Conservation (phyloP, 2,329 filamentous ascomycete genomes). For the Nannizzia gypsea region DNA sequence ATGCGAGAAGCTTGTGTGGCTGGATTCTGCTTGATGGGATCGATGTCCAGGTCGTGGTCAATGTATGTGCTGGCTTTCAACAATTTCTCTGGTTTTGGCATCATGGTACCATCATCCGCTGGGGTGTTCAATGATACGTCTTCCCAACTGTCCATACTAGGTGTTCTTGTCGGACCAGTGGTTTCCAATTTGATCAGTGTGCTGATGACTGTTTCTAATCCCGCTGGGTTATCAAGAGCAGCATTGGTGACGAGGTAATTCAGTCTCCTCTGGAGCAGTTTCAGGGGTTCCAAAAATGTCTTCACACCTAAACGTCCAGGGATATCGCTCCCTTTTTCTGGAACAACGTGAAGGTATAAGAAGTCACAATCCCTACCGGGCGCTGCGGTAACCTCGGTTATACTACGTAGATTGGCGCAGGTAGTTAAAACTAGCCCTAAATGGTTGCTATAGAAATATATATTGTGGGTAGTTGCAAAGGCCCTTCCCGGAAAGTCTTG, state of each 20-base stretch:
- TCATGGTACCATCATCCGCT: slow-evolving; percentile 38
- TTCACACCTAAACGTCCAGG: slow-evolving; percentile 75
- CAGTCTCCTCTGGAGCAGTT: slow-evolving; percentile 67
- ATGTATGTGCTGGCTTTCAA: slow-evolving; percentile 48
- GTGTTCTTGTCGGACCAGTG: slow-evolving; percentile 47
- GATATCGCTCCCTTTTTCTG: slow-evolving; percentile 48
- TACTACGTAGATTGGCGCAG: slow-evolving; percentile 58
- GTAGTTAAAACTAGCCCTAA: slow-evolving; percentile 82
- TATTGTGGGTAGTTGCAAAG: slow-evolving; percentile 73
- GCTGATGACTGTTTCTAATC: slow-evolving; percentile 57
- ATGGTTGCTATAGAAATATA: slow-evolving; percentile 96
- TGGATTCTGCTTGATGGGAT: slow-evolving; percentile 24
- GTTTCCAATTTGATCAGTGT: slow-evolving; percentile 64
- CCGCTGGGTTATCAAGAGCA: slow-evolving; percentile 57
- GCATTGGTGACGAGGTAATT: slow-evolving; percentile 77
- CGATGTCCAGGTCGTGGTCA: slow-evolving; percentile 48
- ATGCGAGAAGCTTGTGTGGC: slow-evolving; percentile 54
- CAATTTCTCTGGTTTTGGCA: slow-evolving; percentile 36
- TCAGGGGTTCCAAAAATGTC: slow-evolving; percentile 79
- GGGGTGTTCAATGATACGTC: slow-evolving; percentile 55
- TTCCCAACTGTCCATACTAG: slow-evolving; percentile 83
- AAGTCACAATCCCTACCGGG: slow-evolving; percentile 88
- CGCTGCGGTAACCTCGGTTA: slow-evolving; percentile 80
- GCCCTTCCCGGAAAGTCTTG: slow-evolving; percentile 73
- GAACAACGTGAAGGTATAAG: slow-evolving; percentile 69